These are phyloP conservation scores for Coemansia sp. DNA, from an alignment of 192 early-diverging fungal species.

Conservation along the genomic window DNA sequence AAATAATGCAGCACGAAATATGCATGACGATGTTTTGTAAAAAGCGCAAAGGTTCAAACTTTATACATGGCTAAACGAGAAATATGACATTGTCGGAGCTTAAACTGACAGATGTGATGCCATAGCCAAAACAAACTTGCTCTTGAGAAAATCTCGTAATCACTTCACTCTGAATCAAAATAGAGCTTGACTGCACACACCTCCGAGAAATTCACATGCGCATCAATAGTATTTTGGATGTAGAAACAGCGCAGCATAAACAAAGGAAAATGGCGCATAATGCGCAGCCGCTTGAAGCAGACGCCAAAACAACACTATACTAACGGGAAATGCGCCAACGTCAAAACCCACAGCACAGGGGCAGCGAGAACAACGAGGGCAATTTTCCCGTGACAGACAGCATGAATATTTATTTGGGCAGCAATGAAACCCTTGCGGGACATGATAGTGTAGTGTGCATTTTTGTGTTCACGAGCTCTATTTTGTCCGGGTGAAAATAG, in stretches of 20 bases:
- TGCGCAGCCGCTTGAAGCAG: not conserved
- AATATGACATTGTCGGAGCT: too few species aligned
- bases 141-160: too few species aligned
- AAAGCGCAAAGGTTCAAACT: too few species aligned
- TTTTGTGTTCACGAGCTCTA: conserved; percentile 1
- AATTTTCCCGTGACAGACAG: not conserved
- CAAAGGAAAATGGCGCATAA: not conserved
- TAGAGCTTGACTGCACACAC: too few species aligned
- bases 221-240: too few species aligned
- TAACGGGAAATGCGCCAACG: conserved; percentile 9
- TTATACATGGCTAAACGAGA: too few species aligned
- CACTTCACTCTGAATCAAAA: too few species aligned
- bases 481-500: conserved; percentile 1
- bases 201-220: too few species aligned
- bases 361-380: conserved; percentile 1
- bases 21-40: too few species aligned
- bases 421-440: conserved; percentile 17
- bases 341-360: conserved; percentile 5
- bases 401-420: not conserved
- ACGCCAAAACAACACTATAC: conserved; percentile 13
- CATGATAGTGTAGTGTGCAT: conserved; percentile 6
- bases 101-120: too few species aligned
- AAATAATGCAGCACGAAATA: too few species aligned
- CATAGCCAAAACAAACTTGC: too few species aligned
- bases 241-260: not conserved